Evolutionary conservation across 257 asterid genomes (phyloP).

Genomic region (Rehmannia glutinosa): DNA sequence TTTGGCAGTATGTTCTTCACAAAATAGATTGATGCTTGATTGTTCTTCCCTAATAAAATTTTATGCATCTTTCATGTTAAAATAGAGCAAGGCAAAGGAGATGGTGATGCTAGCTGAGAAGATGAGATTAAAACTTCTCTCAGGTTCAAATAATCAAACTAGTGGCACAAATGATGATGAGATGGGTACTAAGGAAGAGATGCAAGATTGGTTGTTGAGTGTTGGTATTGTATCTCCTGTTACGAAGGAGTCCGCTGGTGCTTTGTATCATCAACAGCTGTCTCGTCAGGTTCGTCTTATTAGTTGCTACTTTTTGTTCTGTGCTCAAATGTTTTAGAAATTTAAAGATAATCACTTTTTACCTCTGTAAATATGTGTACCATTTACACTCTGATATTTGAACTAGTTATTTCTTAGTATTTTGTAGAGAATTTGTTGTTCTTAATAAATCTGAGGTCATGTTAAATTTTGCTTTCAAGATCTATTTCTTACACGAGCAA

Average conservation of each 20-base stretch:
- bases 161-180: conserved; percentile 70
- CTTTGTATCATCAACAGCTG: conserved; percentile 94
- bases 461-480: no score
- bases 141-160: conserved; percentile 65
- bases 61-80: conserved; percentile 10
- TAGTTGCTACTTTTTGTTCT: not conserved
- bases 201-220: conserved; percentile 96
- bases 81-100: conserved; percentile 89
- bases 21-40: not conserved
- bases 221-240: conserved; percentile 97
- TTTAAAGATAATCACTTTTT: not conserved
- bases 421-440: not conserved
- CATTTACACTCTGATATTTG: not conserved
- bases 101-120: conserved; percentile 98
- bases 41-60: not conserved
- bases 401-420: conserved; percentile 1
- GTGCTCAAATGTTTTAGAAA: not conserved
- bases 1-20: not conserved
- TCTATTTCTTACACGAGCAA: no score
- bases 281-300: conserved; percentile 76
- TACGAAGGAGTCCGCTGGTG: conserved; percentile 98
- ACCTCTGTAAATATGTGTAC: not conserved
- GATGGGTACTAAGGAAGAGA: conserved; percentile 91
- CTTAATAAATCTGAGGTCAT: no score
- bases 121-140: conserved; percentile 88